A percentile compares a stretch with the other conserved stretches of the same genome.
Evolutionary conservation across 23 red algal species (phyloP).

Genomic region (Gracilariopsis chorda): DNA sequence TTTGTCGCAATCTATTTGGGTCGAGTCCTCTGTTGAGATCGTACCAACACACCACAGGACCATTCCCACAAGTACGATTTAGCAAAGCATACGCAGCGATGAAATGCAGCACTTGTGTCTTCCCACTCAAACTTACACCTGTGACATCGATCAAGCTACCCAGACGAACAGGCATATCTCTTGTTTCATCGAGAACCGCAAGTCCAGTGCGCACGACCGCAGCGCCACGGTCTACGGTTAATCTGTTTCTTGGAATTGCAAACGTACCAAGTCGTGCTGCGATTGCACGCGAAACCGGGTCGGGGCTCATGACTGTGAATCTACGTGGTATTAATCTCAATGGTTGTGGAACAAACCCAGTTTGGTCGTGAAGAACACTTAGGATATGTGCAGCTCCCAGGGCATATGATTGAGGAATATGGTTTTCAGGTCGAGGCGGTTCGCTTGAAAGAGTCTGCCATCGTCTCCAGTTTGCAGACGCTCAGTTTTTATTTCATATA

Average conservation of each 20-base stretch:
- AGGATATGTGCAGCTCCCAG: too few species aligned
- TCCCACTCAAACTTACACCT: conserved; percentile 17
- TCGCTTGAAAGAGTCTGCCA: too few species aligned
- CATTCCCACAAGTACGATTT: background rate
- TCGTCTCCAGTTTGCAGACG: too few species aligned
- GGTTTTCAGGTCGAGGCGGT: too few species aligned
- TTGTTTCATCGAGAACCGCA: background rate
- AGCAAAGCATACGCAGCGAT: conserved; percentile 41
- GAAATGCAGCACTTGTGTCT: conserved; percentile 37
- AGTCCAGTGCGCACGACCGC: background rate
- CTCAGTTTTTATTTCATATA: too few species aligned
- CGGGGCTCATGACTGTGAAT: background rate
- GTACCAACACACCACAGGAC: conserved; percentile 26
- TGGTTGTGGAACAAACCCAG: too few species aligned
- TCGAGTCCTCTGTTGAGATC: conserved; percentile 48
- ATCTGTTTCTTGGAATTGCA: background rate
- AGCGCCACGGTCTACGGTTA: background rate
- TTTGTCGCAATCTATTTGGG: background rate
- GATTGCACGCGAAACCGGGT: background rate
- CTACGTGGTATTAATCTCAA: too few species aligned
- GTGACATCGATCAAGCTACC: conserved; percentile 42
- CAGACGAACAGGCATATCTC: background rate
- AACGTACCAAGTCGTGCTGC: background rate
- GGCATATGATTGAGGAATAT: too few species aligned
- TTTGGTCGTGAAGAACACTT: too few species aligned